A percentile compares a stretch with the other conserved stretches of the same genome.
Evolutionary conservation across 768 basidiomycete genomes (phyloP).

Genomic region (Lactarius hatsudake): DNA sequence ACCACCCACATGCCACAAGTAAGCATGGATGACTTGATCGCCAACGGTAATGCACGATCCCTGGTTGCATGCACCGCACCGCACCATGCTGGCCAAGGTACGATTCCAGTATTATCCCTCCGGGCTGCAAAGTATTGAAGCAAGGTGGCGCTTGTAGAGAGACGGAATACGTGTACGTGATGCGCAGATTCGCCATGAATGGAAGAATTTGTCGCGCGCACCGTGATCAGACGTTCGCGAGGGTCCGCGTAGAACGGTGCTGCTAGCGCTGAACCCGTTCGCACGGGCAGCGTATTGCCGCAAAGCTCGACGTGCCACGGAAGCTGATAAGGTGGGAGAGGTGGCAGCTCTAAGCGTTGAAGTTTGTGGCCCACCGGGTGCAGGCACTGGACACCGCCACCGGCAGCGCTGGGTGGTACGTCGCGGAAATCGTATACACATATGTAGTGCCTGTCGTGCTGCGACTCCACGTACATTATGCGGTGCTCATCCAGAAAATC

Average conservation of each 20-base stretch:
- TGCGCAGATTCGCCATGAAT: conserved; percentile 12
- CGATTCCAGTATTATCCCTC: neutral
- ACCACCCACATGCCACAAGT: conserved; percentile 12
- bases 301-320: conserved; percentile 15
- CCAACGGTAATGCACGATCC: neutral
- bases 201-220: conserved; percentile 15
- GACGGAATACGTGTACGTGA: conserved; percentile 9
- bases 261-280: neutral
- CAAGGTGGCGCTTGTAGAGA: conserved; percentile 11
- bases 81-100: conserved; percentile 14
- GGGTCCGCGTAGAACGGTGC: conserved; percentile 15
- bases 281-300: conserved; percentile 13
- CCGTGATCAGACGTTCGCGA: conserved; percentile 14
- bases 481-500: conserved; percentile 21
- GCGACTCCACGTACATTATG: conserved; percentile 12
- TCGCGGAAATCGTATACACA: conserved; percentile 17
- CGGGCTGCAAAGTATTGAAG: neutral
- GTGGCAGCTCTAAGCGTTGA: conserved; percentile 8
- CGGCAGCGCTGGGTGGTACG: neutral
- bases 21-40: conserved; percentile 6
- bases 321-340: conserved; percentile 2
- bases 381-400: neutral
- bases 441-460: conserved; percentile 7
- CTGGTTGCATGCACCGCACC: neutral
- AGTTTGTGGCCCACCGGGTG: neutral